Evolutionary conservation across 305 asterid genomes (phyloP), one percentile per base, ranked within the genome.

Genomic region (Fraxinus albicans): DNA sequence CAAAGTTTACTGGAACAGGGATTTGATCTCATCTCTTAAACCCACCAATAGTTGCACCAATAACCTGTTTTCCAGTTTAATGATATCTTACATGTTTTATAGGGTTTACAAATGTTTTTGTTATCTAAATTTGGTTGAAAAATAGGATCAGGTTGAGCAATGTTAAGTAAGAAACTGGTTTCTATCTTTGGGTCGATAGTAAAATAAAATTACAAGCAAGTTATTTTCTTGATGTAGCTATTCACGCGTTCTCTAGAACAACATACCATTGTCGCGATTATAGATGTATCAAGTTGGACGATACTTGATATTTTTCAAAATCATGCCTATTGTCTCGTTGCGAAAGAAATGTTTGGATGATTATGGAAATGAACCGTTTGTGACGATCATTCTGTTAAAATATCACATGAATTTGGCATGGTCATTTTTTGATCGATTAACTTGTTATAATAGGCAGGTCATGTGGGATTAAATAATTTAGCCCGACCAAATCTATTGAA

Each of bases 1-100:
- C 90, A 91, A 77, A 81, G 84, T 83, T 88, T 94, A 42, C 87
- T 94, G 6, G 88, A 69, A 60, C 96, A 93, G 82, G 98, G 97
- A 77, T 90, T 87, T 73, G 92, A 89, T 31, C 97, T 94, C 83
- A 92, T 93, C 83, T 92, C 93, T 42, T 91, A 88, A 82, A 33
- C 73, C 67, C 73, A 38, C 31, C 25, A 10, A 35, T 36, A 78
- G 73, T 75, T 19, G 70, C 83, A 70, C 53, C 76, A 19, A 27
- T 36, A 58, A 0, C 27, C 12, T 25, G 2, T 25, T 36, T 80
- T 47, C 87, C 88, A 77, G 79, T 69, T 27, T 55, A 33, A 42
- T 42, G 2, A 35, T 77, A 67, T 77, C 78, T 23, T 58, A 36
- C 65, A 79, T 82, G 85, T 19, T 80, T 47, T 76, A 53, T 75